Percentiles rank a stretch among this genome's conserved stretches.
Evolutionary conservation across 352 stramenopile species (phyloP).

Genomic region (Phytophthora cajani): DNA sequence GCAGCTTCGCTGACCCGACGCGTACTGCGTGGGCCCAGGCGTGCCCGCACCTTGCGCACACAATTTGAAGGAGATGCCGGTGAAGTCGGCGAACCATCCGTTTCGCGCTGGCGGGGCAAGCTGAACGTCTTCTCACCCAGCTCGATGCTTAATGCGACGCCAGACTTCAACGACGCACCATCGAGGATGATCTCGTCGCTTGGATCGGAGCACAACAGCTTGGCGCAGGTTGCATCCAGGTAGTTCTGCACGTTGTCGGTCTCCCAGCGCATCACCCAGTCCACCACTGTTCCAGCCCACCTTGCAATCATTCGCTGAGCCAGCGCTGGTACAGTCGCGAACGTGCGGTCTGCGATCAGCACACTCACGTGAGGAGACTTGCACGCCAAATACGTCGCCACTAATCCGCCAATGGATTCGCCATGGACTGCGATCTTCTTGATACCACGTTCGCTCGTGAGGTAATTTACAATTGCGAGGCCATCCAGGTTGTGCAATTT

Average conservation of each 20-base stretch:
- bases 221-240: constrained; percentile 71
- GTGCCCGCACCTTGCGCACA: constrained; percentile 16
- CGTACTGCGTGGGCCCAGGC: constrained; percentile 16
- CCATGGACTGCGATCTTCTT: constrained; percentile 78
- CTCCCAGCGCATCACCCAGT: constrained; percentile 79
- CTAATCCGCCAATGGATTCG: constrained; percentile 84
- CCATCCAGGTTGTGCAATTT: constrained; percentile 69
- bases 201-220: constrained; percentile 84
- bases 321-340: constrained; percentile 78
- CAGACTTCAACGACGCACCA: constrained; percentile 82
- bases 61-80: constrained; percentile 12
- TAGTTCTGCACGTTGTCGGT: constrained; percentile 85
- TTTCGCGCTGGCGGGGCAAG: constrained; percentile 34
- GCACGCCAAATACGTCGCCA: constrained; percentile 72
- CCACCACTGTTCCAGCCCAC: constrained; percentile 74
- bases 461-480: constrained; percentile 76
- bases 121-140: constrained; percentile 56
- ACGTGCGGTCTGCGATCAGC: constrained; percentile 83
- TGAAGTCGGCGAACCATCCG: constrained; percentile 24
- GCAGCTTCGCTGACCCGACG: constrained; percentile 65
- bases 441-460: constrained; percentile 60
- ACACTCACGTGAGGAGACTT: constrained; percentile 70
- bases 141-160: constrained; percentile 72
- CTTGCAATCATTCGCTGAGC: constrained; percentile 78
- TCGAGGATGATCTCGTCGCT: constrained; percentile 88